Percentiles rank a stretch among this genome's conserved stretches.
Evolutionary conservation across 305 asterid genomes (phyloP).

Genomic region (Fraxinus sp.): DNA sequence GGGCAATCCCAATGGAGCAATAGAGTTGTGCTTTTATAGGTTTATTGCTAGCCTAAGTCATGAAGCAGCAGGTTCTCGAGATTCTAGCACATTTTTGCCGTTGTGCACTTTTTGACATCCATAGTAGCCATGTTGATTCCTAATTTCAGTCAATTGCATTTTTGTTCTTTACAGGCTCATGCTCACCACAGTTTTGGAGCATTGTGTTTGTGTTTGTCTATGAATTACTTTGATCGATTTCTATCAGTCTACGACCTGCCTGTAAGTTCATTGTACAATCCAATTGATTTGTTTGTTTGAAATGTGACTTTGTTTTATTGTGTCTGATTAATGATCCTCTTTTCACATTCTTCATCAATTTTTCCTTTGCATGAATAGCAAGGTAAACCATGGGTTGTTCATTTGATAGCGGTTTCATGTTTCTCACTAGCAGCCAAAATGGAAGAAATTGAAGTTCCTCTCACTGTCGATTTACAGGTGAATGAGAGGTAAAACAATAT

Average conservation of each 20-base stretch:
- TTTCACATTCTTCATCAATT: constrained; percentile 7
- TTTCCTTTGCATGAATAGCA: constrained; percentile 38
- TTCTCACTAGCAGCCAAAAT: constrained; percentile 71
- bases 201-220: constrained; percentile 50
- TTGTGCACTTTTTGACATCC: neutral
- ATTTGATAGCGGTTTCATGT: constrained; percentile 67
- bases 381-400: constrained; percentile 55
- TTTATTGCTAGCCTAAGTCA: neutral
- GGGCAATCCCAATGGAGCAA: neutral
- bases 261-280: constrained; percentile 39
- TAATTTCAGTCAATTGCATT: neutral
- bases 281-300: neutral
- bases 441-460: constrained; percentile 64
- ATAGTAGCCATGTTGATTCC: neutral
- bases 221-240: constrained; percentile 69
- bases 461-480: constrained; percentile 62
- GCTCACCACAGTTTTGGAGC: constrained; percentile 60
- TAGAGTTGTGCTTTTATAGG: neutral
- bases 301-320: constrained; percentile 2
- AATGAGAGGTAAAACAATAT: neutral
- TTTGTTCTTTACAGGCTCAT: constrained; percentile 53
- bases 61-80: neutral
- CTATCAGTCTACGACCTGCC: constrained; percentile 56
- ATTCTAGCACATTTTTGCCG: neutral
- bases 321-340: constrained; percentile 10